Conservation (phyloP, 345 rosid genomes). For the Rhizophora mangle region DNA sequence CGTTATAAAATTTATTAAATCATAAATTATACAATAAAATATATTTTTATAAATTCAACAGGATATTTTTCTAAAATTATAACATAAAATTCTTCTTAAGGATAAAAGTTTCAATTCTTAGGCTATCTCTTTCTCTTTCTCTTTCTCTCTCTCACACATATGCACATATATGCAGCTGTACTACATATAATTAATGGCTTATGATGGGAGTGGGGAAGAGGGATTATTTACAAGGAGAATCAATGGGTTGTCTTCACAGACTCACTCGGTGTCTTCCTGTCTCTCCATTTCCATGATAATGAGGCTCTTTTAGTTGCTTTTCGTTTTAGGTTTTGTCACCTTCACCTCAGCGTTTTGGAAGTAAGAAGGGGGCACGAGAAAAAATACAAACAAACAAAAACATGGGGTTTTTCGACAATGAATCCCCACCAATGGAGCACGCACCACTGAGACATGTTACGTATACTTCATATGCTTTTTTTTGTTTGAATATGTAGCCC, state of each 20-base stretch:
- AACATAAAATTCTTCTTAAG: too few species aligned
- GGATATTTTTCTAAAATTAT: too few species aligned
- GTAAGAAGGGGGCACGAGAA: background rate
- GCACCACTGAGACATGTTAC: slow-evolving; percentile 23
- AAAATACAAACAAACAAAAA: background rate
- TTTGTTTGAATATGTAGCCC: too few species aligned
- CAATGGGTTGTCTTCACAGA: slow-evolving; percentile 40
- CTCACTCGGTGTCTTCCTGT: slow-evolving; percentile 51
- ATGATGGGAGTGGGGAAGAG: slow-evolving; percentile 23
- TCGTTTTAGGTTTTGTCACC: background rate
- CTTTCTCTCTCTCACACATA: slow-evolving; percentile 6
- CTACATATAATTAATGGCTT: slow-evolving; percentile 31
- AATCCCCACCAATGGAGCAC: slow-evolving; percentile 27
- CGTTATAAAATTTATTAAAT: too few species aligned
- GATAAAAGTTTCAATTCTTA: too few species aligned
- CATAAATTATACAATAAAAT: too few species aligned
- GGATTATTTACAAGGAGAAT: slow-evolving; percentile 20
- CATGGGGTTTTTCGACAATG: slow-evolving; percentile 9
- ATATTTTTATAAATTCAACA: too few species aligned
- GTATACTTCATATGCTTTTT: too few species aligned
- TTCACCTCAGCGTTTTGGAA: slow-evolving; percentile 10
- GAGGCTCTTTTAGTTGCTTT: background rate
- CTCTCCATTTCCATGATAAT: slow-evolving; percentile 33
- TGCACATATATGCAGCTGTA: background rate
- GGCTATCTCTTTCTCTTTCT: background rate